Base-by-base conservation (phyloP, 2,329 filamentous ascomycete species). In the Lecanicillium sp. region DNA sequence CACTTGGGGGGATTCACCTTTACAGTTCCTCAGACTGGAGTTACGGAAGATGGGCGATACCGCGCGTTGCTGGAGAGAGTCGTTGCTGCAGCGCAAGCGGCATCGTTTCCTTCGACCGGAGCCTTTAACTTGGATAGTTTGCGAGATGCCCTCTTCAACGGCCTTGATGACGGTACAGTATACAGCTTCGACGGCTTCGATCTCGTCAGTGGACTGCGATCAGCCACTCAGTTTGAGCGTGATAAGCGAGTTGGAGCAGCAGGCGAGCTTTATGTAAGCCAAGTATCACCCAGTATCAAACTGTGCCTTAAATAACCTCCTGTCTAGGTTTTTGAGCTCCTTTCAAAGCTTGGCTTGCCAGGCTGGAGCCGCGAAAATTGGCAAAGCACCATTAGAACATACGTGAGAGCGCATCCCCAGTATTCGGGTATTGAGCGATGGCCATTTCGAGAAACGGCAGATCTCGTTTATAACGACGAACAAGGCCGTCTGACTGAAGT, bases 351-450 rank as follows among this genome's bases (percentile, higher is more conserved):
- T 19, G 29, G 46, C 20, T 45, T 63, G 5, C 51, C 56, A 2
- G 43, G 41, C 1, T 71, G 70, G 33, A 43, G 42, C 4, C 38
- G 44, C 2, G 37, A 45, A 2, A 70, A 70, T 31, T 73, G 70
- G 69, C 50, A 55, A 38, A 72, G 67, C 44, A 69, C 48, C 1
- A 68, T 72, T 11, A 55, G 68, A 9, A 50, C 49, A 20, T 56
- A 62, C 40, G 60, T 63, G 5, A 53, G 36, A 1, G 42, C 48
- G 1, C 62, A 68, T 39, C 51, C 55, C 4, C 51, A 59, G 1
- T 72, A 70, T 43, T 27, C 47, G 0, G 48, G 58, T 28, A 54
- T 72, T 47, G n/a, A 36, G 1, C 34, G 50, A 12, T 71, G 65
- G 66, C 27, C 4, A 4, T 60, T 62, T 0, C 13, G 17, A 0